phyloP scores from a whole-genome alignment of 202 grass and related monocot species.

The Alloteropsis angusta region DNA sequence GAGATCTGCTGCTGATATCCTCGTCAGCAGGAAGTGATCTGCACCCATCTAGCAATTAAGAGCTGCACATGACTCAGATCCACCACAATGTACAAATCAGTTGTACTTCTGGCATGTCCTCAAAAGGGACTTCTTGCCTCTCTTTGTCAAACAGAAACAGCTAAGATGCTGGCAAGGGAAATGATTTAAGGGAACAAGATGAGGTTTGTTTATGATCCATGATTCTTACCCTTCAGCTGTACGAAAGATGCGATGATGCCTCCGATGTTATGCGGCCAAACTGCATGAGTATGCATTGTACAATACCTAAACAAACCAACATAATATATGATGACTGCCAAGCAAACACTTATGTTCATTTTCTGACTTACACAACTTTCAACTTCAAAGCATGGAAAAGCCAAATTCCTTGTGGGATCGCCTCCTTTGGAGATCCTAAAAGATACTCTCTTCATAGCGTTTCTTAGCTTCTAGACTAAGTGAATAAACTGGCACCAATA shows the following conservation, averaged over 20 bases:
- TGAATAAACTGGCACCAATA: conserved; percentile 21
- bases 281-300: conserved; percentile 23
- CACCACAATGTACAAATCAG: conserved; percentile 38
- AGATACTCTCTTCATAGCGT: conserved; percentile 18
- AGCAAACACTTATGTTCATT: conserved; percentile 5
- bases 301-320: conserved; percentile 21
- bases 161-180: conserved; percentile 40
- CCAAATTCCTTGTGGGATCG: conserved; percentile 19
- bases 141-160: conserved; percentile 42
- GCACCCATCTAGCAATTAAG: conserved; percentile 29
- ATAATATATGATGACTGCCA: conserved; percentile 19
- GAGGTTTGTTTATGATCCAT: conserved; percentile 22
- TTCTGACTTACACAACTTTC: conserved; percentile 12
- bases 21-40: conserved; percentile 19
- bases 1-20: conserved; percentile 38
- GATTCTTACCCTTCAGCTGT: conserved; percentile 33
- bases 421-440: conserved; percentile 19
- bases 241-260: conserved; percentile 9
- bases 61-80: conserved; percentile 52
- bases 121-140: conserved; percentile 21
- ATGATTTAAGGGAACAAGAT: conserved; percentile 32
- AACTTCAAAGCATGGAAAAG: conserved; percentile 24
- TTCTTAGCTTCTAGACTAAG: conserved; percentile 24
- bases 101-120: conserved; percentile 32
- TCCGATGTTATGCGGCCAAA: conserved; percentile 22